phyloP scores from a whole-genome alignment of 2,329 filamentous ascomycete species.

The Stachybotrys chlorohalonatus region DNA sequence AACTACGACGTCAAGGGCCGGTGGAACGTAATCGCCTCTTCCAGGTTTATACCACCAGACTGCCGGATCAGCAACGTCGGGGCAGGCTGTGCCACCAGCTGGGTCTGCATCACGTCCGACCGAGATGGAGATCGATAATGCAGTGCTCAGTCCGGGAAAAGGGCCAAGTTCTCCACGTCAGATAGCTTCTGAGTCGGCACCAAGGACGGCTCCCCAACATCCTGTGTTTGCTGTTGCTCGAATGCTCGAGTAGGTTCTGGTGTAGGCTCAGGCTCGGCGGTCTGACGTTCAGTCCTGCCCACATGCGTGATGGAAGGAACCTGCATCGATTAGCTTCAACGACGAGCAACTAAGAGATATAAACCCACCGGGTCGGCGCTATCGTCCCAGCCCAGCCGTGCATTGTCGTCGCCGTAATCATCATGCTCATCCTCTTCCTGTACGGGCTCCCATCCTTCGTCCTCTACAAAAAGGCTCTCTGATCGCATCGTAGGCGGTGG shows the following conservation, averaged over 20 bases:
- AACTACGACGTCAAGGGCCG: constrained; percentile 59
- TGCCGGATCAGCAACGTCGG: constrained; percentile 53
- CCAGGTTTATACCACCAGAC: constrained; percentile 40
- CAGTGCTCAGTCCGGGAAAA: constrained; percentile 27
- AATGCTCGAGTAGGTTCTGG: not conserved
- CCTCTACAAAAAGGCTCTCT: constrained; percentile 67
- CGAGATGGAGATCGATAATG: not conserved
- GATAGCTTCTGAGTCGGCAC: constrained; percentile 69
- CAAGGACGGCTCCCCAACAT: constrained; percentile 28
- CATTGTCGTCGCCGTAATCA: constrained; percentile 55
- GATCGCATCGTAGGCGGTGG: constrained; percentile 50
- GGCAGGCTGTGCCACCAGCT: constrained; percentile 87
- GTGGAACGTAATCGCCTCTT: constrained; percentile 58
- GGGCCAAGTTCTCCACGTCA: constrained; percentile 44
- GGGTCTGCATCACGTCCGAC: constrained; percentile 45
- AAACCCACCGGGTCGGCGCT: constrained; percentile 51
- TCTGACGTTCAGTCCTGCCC: constrained; percentile 23
- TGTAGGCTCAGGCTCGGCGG: constrained; percentile 8
- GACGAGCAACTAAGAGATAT: not conserved
- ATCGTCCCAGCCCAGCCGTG: constrained; percentile 66
- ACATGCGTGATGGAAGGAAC: constrained; percentile 34
- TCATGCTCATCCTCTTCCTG: constrained; percentile 51
- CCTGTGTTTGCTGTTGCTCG: constrained; percentile 11
- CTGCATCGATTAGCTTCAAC: constrained; percentile 24
- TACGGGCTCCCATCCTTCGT: constrained; percentile 68